Conservation (phyloP, 345 rosid species). For the Eucalyptus pauciflora region DNA sequence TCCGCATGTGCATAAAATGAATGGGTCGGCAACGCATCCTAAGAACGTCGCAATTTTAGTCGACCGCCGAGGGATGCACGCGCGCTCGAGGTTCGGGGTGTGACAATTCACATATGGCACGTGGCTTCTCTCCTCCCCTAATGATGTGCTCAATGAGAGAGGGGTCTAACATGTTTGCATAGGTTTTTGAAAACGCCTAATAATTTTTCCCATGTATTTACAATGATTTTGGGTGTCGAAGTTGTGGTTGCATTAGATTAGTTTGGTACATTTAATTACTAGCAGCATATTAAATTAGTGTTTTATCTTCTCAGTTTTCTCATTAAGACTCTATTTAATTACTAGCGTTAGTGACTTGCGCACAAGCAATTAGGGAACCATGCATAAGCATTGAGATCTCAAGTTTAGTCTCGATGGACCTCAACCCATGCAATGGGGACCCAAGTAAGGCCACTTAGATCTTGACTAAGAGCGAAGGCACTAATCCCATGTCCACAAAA, state of each 20-base stretch:
- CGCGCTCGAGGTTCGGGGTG: no score
- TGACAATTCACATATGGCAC: not conserved
- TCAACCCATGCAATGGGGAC: not conserved
- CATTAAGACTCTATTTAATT: no score
- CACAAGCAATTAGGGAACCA: not conserved
- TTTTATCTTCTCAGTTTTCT: no score
- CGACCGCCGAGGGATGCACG: no score
- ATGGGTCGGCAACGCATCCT: no score
- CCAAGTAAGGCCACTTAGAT: not conserved
- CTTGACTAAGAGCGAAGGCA: not conserved
- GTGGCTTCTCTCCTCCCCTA: not conserved
- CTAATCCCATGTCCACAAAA: not conserved
- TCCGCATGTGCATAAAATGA: no score
- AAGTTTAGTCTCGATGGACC: not conserved
- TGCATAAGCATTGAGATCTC: not conserved
- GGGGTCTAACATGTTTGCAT: not conserved
- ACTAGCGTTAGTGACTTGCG: not conserved
- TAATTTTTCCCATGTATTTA: not conserved
- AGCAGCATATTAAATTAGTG: not conserved
- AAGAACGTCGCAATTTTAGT: no score
- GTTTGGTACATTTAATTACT: not conserved
- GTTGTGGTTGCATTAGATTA: not conserved
- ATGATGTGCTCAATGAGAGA: not conserved
- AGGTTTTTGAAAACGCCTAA: no score
- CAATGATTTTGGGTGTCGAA: not conserved